Evolutionary conservation across 2,329 filamentous ascomycete species (phyloP), one percentile per base, ranked within the genome.

Genomic region (Sporothrix globosa): DNA sequence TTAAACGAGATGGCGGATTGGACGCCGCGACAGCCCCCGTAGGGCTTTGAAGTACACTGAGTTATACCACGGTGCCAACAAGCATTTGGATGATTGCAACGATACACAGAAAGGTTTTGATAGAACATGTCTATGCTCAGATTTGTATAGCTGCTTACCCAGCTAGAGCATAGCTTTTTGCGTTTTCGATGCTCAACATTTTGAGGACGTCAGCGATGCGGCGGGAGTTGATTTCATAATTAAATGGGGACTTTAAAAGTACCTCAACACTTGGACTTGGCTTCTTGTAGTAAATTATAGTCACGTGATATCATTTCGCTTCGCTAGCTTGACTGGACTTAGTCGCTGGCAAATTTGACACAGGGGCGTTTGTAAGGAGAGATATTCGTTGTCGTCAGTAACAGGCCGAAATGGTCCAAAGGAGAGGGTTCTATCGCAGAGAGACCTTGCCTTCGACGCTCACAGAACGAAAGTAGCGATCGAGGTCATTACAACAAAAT

Each of bases 1-100:
- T 90, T 78, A 84, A 83, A 54, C 85, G 80, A 74, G 81, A 83
- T 13, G 46, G 14, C 19, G 46, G 63, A 0, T 21, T 52, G 44
- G 46, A 66, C 27, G 27, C 19, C 17, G 19, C 44, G 27, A 41
- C 58, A 9, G 58, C 13, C 41, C 41, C 10, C 11, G n/a, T 63
- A 27, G 13, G 13, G 11, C 24, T 21, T 63, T 6, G 39, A 27
- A 9, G 39, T 19, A 27, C n/a, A 7, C 48, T 2, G 17, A 7
- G 34, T 34, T 34, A 34, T 34, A 34, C 34, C 34, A 34, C 34
- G 34, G 34, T 34, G 34, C 34, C 34, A 34, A 9, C 34, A 44
- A 13, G 54, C 6, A 19, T 27, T n/a, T 39, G 19, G 30, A 14
- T 14, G 5, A 27, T 56, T 34, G 53, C 30, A 27, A 17, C 30